phyloP scores from a whole-genome alignment of 2,329 filamentous ascomycete genomes.

The Phaeosphaeriaceae sp. region DNA sequence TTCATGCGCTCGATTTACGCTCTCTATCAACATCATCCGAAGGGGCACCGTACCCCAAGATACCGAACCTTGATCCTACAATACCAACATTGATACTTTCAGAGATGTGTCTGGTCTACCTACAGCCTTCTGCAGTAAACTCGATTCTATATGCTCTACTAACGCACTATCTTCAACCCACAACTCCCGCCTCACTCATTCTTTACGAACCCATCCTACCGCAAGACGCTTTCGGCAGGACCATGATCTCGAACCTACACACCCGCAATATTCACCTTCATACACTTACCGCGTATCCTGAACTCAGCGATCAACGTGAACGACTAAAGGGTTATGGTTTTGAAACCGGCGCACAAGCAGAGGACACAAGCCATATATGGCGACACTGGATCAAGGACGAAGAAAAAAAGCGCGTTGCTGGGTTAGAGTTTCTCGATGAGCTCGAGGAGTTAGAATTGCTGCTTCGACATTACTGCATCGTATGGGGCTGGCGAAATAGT shows the following conservation, averaged over 20 bases:
- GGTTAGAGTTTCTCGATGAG: conserved; percentile 88
- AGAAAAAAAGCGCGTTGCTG: conserved; percentile 81
- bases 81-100: conserved; percentile 86
- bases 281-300: conserved; percentile 75
- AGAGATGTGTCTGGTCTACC: conserved; percentile 94
- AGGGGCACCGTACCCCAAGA: conserved; percentile 24
- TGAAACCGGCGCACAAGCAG: conserved; percentile 59
- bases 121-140: conserved; percentile 69
- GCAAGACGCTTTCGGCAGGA: conserved; percentile 83
- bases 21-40: conserved; percentile 52
- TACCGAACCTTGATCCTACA: conserved; percentile 57
- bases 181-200: conserved; percentile 65
- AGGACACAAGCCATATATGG: conserved; percentile 75
- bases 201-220: conserved; percentile 91
- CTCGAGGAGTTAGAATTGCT: conserved; percentile 92
- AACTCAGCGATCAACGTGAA: conserved; percentile 69
- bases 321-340: conserved; percentile 74
- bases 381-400: conserved; percentile 70
- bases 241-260: conserved; percentile 90
- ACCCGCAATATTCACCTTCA: conserved; percentile 83
- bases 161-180: conserved; percentile 46
- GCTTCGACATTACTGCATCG: conserved; percentile 86
- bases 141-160: conserved; percentile 61
- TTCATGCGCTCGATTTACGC: conserved; percentile 71
- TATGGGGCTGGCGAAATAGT: conserved; percentile 79